Conservation (phyloP, 768 basidiomycete genomes). For the Leccinellum albellum region DNA sequence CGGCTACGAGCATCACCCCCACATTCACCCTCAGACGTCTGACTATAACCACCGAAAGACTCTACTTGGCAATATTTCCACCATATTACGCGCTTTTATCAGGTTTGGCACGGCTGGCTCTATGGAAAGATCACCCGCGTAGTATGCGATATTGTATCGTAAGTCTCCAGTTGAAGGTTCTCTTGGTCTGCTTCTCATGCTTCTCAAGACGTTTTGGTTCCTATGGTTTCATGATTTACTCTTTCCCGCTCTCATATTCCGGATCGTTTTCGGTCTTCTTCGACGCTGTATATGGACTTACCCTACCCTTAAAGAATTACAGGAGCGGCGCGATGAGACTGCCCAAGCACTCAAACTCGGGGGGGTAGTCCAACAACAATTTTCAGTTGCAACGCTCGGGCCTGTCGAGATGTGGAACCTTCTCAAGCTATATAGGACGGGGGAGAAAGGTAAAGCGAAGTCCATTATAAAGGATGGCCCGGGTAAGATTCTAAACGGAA, state of each 20-base stretch:
- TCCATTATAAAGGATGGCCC: slow-evolving; percentile 12
- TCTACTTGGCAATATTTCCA: slow-evolving; percentile 52
- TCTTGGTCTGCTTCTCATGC: slow-evolving; percentile 1
- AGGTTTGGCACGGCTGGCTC: slow-evolving; percentile 42
- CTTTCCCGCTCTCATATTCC: slow-evolving; percentile 46
- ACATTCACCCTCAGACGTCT: slow-evolving; percentile 54
- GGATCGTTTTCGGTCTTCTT: slow-evolving; percentile 46
- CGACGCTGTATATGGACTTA: slow-evolving; percentile 49
- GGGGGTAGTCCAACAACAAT: slow-evolving; percentile 41
- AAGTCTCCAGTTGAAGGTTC: slow-evolving; percentile 23
- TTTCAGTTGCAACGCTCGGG: slow-evolving; percentile 46
- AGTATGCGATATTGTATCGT: slow-evolving; percentile 54
- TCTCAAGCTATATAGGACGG: slow-evolving; percentile 40
- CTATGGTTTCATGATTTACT: slow-evolving; percentile 61
- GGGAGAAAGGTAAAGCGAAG: slow-evolving; percentile 34
- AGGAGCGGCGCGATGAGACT: slow-evolving; percentile 47
- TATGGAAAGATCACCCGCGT: slow-evolving; percentile 48
- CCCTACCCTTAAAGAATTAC: slow-evolving; percentile 52
- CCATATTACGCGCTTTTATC: slow-evolving; percentile 44
- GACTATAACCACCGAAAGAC: slow-evolving; percentile 47
- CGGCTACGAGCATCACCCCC: slow-evolving; percentile 35
- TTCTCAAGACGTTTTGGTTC: slow-evolving; percentile 53
- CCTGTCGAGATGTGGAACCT: slow-evolving; percentile 53
- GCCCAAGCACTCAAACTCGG: slow-evolving; percentile 51
- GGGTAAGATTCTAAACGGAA: neutral